Evolutionary conservation across 2,329 filamentous ascomycete genomes (phyloP).

Genomic region (Aureobasidium vineae): DNA sequence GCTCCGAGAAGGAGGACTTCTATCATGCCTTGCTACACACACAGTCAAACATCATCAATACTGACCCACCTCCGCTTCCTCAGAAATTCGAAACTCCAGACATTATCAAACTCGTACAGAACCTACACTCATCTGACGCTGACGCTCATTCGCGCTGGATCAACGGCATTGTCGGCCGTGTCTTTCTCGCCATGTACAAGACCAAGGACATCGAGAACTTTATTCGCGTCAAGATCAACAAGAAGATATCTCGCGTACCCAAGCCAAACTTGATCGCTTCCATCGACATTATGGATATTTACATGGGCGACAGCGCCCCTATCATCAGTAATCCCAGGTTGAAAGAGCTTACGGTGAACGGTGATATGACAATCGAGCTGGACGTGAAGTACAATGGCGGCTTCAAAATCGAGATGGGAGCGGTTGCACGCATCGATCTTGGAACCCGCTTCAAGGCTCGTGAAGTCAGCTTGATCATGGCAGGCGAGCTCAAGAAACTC

Average conservation of each 20-base stretch:
- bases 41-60: conserved; percentile 66
- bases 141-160: conserved; percentile 89
- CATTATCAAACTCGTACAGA: conserved; percentile 85
- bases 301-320: conserved; percentile 82
- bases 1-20: conserved; percentile 96
- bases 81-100: conserved; percentile 78
- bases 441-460: conserved; percentile 84
- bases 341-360: conserved; percentile 86
- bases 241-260: conserved; percentile 93
- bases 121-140: conserved; percentile 86
- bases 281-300: conserved; percentile 76
- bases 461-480: conserved; percentile 85
- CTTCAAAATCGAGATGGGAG: conserved; percentile 83
- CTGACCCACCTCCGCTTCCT: conserved; percentile 62
- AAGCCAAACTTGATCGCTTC: conserved; percentile 86
- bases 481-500: conserved; percentile 78
- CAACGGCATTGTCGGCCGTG: conserved; percentile 82
- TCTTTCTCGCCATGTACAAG: conserved; percentile 86
- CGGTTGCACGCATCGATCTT: conserved; percentile 89
- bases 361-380: conserved; percentile 81
- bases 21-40: conserved; percentile 89
- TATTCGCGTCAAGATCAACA: conserved; percentile 82
- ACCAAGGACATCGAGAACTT: conserved; percentile 77
- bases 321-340: conserved; percentile 85
- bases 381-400: conserved; percentile 88